These are phyloP conservation scores for Cladobotryum mycophilum DNA, from an alignment of 2,329 filamentous ascomycete species.

Conservation along the genomic window DNA sequence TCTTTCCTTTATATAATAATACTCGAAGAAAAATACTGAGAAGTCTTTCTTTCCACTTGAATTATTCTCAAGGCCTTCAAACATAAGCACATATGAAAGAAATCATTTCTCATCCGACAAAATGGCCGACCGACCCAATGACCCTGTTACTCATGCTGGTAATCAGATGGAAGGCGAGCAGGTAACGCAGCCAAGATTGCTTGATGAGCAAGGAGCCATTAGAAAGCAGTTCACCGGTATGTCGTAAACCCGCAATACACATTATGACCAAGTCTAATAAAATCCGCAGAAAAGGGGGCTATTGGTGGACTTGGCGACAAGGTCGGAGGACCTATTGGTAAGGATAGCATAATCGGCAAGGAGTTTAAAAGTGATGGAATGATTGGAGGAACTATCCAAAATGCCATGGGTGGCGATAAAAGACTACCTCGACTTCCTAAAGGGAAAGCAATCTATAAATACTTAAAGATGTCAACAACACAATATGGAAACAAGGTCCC, in stretches of 20 bases:
- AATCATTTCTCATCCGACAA: background rate
- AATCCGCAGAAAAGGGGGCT: slow-evolving; percentile 36
- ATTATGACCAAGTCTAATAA: no score
- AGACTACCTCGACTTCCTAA: slow-evolving; percentile 3
- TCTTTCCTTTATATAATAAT: background rate
- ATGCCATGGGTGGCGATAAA: slow-evolving; percentile 34
- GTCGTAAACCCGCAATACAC: no score
- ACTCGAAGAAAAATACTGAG: background rate
- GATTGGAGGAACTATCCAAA: slow-evolving; percentile 48
- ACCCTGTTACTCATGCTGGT: background rate
- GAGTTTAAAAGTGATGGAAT: slow-evolving; percentile 48
- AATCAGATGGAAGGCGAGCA: background rate
- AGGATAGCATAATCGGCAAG: slow-evolving; percentile 47
- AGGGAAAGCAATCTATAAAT: no score
- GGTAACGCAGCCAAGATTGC: slow-evolving; percentile 28
- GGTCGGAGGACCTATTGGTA: slow-evolving; percentile 43
- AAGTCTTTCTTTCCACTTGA: background rate
- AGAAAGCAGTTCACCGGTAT: slow-evolving; percentile 51
- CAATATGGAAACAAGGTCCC: no score
- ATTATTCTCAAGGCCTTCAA: background rate
- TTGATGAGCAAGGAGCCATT: slow-evolving; percentile 45
- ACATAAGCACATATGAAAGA: background rate
- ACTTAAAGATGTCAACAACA: no score
- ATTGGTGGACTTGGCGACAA: slow-evolving; percentile 45
- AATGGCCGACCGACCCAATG: background rate